Evolutionary conservation across 768 basidiomycete genomes (phyloP), one percentile per base, ranked within the genome.

Genomic region (Boletus vinaceobasis): DNA sequence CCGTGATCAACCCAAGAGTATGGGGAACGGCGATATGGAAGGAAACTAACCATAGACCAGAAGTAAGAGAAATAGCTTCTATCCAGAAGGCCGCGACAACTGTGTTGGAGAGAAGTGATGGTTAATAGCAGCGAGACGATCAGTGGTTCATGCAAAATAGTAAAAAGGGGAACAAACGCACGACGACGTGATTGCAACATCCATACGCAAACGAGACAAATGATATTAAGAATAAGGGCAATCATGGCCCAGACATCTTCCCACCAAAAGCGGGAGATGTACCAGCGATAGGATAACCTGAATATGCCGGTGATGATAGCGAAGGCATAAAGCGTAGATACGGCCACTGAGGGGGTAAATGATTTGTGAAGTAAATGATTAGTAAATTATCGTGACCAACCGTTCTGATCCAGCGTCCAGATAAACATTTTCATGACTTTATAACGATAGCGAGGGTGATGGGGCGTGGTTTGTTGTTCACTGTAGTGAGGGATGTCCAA

Each of bases 211-310:
- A 31, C 13, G 21, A 43, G 15, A 31, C 40, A 47, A 21, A 13
- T 11, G 9, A 56, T 32, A 17, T 43, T 29, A 15, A 56, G 11
- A n/a, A 56, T 8, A 43, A 56, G 38, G 33, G 45, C 33, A 7
- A 46, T 26, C 17, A 9, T 36, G 33, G 33, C 55, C 55, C 51
- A 56, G 19, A 37, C 7, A 19, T 55, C 53, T 40, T 55, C 53
- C 39, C 45, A 55, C 44, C 44, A 36, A 31, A 56, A 43, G 14
- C 26, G 33, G 19, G 53, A 56, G 31, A 37, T 43, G 17, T 42
- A 26, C 44, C 39, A 55, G 15, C 45, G 44, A 37, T 55, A 55
- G 27, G 11, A 36, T 26, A 35, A 17, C 55, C 53, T 56, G 21
- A 43, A 56, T n/a, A 33, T 14, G 0, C 39, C 19, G 17, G 40